phyloP scores from a whole-genome alignment of 352 stramenopile species.

The Globisporangium paroecandrum region DNA sequence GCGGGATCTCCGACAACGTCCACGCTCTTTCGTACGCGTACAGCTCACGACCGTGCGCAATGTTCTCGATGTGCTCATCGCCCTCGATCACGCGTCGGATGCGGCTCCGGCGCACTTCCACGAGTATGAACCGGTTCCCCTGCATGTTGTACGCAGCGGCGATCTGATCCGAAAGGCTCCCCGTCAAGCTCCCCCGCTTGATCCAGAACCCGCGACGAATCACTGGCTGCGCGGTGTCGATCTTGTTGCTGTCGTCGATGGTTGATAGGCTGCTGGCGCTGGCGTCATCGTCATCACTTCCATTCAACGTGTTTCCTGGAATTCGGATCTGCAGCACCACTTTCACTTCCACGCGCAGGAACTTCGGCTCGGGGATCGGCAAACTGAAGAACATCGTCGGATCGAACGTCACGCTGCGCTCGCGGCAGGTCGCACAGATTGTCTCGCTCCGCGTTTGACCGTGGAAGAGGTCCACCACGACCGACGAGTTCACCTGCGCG shows the following conservation, averaged over 20 bases:
- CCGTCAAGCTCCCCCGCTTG: slow-evolving; percentile 40
- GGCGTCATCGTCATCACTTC: neutral
- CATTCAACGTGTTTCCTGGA: neutral
- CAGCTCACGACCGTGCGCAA: slow-evolving; percentile 36
- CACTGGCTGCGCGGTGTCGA: slow-evolving; percentile 15
- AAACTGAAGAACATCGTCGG: slow-evolving; percentile 95
- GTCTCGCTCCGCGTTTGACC: slow-evolving; percentile 95
- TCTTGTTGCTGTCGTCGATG: neutral
- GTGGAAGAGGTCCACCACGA: slow-evolving; percentile 96
- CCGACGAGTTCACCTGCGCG: slow-evolving; percentile 90
- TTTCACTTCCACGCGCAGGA: slow-evolving; percentile 61
- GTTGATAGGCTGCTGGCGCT: neutral
- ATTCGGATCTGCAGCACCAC: slow-evolving; percentile 43
- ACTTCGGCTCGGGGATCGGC: slow-evolving; percentile 87
- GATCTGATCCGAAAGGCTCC: slow-evolving; percentile 47
- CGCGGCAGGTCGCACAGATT: slow-evolving; percentile 89
- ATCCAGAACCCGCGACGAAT: slow-evolving; percentile 52
- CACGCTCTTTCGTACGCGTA: slow-evolving; percentile 70
- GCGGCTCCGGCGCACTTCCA: slow-evolving; percentile 63
- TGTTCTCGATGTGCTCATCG: slow-evolving; percentile 49
- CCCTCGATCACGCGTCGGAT: slow-evolving; percentile 72
- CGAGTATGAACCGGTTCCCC: slow-evolving; percentile 57
- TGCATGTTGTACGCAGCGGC: slow-evolving; percentile 31
- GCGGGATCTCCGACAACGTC: slow-evolving; percentile 55
- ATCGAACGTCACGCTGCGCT: slow-evolving; percentile 96